Conservation (phyloP, 139 green algal species). For the Chlorella sp. region DNA sequence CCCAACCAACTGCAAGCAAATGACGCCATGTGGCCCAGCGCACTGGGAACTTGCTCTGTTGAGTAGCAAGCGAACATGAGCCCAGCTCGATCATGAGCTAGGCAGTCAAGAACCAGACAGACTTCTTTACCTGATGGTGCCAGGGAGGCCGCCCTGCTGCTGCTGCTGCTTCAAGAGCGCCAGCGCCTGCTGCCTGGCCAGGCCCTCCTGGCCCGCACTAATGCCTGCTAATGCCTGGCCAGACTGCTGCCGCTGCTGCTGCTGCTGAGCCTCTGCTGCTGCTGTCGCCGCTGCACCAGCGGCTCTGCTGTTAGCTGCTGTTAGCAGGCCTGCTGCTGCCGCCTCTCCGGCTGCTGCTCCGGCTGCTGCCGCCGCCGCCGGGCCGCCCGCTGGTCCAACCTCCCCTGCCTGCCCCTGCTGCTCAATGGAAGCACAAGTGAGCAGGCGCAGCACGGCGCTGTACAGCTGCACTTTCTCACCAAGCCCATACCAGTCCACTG, state of each 20-base stretch:
- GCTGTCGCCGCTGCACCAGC: background rate
- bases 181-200: background rate
- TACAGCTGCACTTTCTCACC: conserved; percentile 31
- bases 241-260: background rate
- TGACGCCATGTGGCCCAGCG: no score
- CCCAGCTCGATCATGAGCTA: no score
- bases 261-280: background rate
- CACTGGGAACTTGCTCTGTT: no score
- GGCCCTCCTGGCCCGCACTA: no score
- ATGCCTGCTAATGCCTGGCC: background rate
- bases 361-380: background rate
- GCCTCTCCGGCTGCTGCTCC: background rate
- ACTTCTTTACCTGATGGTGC: conserved; percentile 5
- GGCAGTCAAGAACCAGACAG: background rate
- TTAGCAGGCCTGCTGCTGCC: background rate
- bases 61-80: no score
- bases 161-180: background rate
- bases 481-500: conserved; percentile 21
- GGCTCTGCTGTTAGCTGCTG: background rate
- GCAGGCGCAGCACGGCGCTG: conserved; percentile 36
- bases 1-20: no score
- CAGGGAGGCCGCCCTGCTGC: background rate
- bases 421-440: background rate
- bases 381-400: background rate
- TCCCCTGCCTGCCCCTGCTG: background rate